A percentile compares a stretch with the other conserved stretches of the same genome.
Conservation (phyloP, 2,329 filamentous ascomycete species). For the Claviceps monticola region DNA sequence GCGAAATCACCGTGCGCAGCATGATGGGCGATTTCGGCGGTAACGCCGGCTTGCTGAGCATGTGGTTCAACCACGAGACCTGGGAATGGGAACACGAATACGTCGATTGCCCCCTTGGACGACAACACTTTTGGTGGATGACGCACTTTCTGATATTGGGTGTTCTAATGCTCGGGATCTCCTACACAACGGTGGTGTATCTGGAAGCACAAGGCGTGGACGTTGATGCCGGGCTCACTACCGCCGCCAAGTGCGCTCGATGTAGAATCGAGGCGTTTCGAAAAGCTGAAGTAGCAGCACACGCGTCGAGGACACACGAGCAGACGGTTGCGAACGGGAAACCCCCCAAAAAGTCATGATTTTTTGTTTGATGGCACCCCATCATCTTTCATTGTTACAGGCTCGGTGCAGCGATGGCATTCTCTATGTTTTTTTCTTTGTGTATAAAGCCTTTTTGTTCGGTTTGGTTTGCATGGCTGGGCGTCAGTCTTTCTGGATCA, state of each 20-base stretch:
- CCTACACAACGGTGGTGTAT: slow-evolving; percentile 12
- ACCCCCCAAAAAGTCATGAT: slow-evolving; percentile 10
- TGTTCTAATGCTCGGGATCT: slow-evolving; percentile 19
- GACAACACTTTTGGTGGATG: slow-evolving; percentile 89
- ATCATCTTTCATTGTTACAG: neutral
- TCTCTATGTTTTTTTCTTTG: neutral
- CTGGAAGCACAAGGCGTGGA: slow-evolving; percentile 21
- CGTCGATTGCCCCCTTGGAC: slow-evolving; percentile 61
- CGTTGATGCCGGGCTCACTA: slow-evolving; percentile 16
- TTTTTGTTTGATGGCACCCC: too few relatives aligned
- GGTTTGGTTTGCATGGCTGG: neutral
- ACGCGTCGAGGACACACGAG: neutral
- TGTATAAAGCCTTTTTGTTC: neutral
- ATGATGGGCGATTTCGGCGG: slow-evolving; percentile 99
- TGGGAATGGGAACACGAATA: slow-evolving; percentile 79
- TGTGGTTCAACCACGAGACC: slow-evolving; percentile 67
- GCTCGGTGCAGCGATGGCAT: neutral
- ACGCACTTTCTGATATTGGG: slow-evolving; percentile 61
- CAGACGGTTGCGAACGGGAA: slow-evolving; percentile 8
- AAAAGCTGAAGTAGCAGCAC: neutral
- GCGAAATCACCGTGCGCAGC: slow-evolving; percentile 86
- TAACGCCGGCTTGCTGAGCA: slow-evolving; percentile 73
- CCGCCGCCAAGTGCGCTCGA: slow-evolving; percentile 9
- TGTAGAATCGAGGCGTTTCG: slow-evolving; percentile 5
- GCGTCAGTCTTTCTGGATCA: neutral